These are phyloP conservation scores for Madurella fahalii DNA, from an alignment of 2,329 filamentous ascomycete species.

Conservation along the genomic window DNA sequence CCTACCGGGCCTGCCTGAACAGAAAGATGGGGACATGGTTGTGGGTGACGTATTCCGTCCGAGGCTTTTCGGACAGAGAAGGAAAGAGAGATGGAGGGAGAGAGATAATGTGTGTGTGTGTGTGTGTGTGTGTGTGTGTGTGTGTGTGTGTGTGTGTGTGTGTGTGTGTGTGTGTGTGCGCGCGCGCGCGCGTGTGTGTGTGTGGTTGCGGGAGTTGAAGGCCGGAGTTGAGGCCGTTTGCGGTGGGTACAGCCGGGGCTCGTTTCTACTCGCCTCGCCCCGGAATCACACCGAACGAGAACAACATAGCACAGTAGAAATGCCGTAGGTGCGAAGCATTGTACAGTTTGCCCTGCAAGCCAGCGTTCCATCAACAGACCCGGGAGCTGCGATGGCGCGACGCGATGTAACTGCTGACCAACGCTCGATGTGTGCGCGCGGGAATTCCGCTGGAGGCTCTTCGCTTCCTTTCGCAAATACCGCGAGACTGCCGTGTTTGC, in stretches of 20 bases:
- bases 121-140: too few relatives aligned
- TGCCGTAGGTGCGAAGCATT: background rate
- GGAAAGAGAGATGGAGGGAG: too few relatives aligned
- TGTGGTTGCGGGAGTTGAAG: background rate
- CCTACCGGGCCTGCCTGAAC: too few relatives aligned
- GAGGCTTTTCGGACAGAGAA: too few relatives aligned
- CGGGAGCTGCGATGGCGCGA: constrained; percentile 24
- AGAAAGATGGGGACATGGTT: too few relatives aligned
- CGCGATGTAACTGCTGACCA: constrained; percentile 27
- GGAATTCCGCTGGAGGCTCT: constrained; percentile 21
- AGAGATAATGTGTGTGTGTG: too few relatives aligned
- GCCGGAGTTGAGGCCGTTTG: background rate
- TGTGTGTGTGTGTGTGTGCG: too few relatives aligned
- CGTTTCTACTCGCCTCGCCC: background rate
- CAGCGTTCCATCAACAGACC: constrained; percentile 28
- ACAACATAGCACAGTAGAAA: background rate
- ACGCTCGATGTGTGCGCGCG: constrained; percentile 8
- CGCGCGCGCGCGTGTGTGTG: too few relatives aligned
- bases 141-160: too few relatives aligned
- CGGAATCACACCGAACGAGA: constrained; percentile 5
- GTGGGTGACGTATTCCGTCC: too few relatives aligned
- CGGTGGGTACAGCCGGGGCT: background rate
- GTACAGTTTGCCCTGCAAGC: background rate
- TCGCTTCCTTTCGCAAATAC: constrained; percentile 18
- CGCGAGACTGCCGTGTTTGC: constrained; percentile 4